phyloP scores from a whole-genome alignment of 495 filamentous ascomycete genomes.

The Penicillium turbatum region DNA sequence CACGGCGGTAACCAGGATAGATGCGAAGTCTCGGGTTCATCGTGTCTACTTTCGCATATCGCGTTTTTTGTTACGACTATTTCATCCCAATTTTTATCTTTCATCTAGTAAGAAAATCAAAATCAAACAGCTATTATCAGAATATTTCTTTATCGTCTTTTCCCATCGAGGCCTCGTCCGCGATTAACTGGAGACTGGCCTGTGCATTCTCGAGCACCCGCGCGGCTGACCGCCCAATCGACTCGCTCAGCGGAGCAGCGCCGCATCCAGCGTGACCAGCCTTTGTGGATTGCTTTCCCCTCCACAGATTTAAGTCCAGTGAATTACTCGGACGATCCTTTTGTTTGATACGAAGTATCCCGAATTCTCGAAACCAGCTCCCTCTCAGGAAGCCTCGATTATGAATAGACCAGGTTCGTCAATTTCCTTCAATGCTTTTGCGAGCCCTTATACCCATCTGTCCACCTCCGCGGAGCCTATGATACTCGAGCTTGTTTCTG shows the following conservation, averaged over 20 bases:
- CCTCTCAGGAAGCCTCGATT: slow-evolving; percentile 5
- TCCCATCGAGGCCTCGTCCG: background rate
- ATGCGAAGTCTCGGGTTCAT: background rate
- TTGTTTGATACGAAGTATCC: slow-evolving; percentile 10
- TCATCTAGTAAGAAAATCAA: background rate
- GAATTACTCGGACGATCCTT: slow-evolving; percentile 6
- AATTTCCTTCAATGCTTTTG: slow-evolving; percentile 21
- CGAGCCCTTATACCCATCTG: slow-evolving; percentile 6
- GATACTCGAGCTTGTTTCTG: background rate
- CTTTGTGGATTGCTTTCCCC: slow-evolving; percentile 24
- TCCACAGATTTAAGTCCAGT: slow-evolving; percentile 18
- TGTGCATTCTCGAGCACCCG: slow-evolving; percentile 31
- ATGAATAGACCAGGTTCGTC: slow-evolving; percentile 47
- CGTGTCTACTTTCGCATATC: background rate
- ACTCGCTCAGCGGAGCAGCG: slow-evolving; percentile 34
- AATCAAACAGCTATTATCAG: no score
- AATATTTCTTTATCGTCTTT: background rate
- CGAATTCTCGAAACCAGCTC: background rate
- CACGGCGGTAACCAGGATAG: background rate
- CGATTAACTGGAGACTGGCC: slow-evolving; percentile 11
- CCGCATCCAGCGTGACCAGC: slow-evolving; percentile 36
- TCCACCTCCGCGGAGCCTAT: slow-evolving; percentile 7
- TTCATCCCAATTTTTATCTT: background rate
- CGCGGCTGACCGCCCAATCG: slow-evolving; percentile 37
- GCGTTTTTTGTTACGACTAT: no score